Evolutionary conservation across 441 rosid species (phyloP).

Genomic region (Mallotus japonicus): DNA sequence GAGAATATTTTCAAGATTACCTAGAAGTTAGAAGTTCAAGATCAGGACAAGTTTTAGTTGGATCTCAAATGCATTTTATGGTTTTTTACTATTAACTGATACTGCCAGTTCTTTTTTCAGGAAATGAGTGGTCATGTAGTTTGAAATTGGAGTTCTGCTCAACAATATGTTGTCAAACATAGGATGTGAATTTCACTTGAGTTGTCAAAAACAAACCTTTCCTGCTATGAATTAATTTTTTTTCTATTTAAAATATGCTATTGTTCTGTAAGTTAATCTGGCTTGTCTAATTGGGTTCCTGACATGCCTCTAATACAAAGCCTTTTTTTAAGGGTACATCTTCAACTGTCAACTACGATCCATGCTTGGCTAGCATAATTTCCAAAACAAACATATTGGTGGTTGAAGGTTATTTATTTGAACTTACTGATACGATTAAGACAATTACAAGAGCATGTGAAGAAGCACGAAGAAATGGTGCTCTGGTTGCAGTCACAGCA

Average conservation of each 20-base stretch:
- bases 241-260: neutral
- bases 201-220: neutral
- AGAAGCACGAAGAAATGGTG: conserved; percentile 77
- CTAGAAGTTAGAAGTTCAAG: neutral
- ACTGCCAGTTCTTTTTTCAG: neutral
- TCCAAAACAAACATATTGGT: conserved; percentile 75
- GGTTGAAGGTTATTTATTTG: conserved; percentile 94
- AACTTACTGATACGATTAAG: conserved; percentile 82
- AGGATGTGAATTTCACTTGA: neutral
- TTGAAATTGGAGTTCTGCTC: neutral
- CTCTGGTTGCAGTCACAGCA: conserved; percentile 86
- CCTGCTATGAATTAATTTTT: neutral
- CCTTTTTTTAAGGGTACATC: conserved; percentile 80
- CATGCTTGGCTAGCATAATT: conserved; percentile 65
- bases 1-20: neutral
- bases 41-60: neutral
- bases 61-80: neutral
- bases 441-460: conserved; percentile 81
- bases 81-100: neutral
- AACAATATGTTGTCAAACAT: neutral
- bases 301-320: conserved; percentile 5
- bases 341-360: conserved; percentile 66
- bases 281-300: neutral
- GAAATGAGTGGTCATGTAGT: neutral
- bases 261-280: neutral